Evolutionary conservation across 23 red algal species (phyloP), one percentile per base, ranked within the genome.

Genomic region (Pyropia haitanensis): DNA sequence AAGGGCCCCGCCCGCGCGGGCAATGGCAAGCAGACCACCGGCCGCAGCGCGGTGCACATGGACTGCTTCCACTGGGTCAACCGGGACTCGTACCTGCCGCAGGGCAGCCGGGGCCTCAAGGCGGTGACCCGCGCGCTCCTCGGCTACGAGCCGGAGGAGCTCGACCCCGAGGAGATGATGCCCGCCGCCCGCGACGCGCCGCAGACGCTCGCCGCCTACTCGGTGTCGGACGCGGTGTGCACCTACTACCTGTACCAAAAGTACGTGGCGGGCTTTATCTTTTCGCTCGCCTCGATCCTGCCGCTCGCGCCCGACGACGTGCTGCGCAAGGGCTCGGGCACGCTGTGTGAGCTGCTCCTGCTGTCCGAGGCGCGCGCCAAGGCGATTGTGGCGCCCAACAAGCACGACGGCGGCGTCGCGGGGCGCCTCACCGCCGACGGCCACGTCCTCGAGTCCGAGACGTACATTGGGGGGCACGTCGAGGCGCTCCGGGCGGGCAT

Each of bases 31-130:
- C 62, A 73, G 18, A 84, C 88, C 5, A 34, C 61, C 18, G 86
- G 86, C 16, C 58, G 94, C 31, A 52, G 71, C 16, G 80, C 94
- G 3, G 70, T 98, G 32, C 94, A 98, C 67, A 79, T 98, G 74
- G 94, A 98, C 67, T 88, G 88, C 22, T 73, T 98, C 57, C 87
- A 98, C 44, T 98, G 94, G 94, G 94, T 98, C 13, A 98, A 98
- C 71, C 76, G 94, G 18, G 94, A 98, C 64, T 90, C 84, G 1
- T 98, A 98, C 65, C 65, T 98, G n/a, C 94, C 94, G 4, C 94
- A 98, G 26, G 94, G 94, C 53, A 91, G 86, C 12, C 86, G 94
- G 19, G 94, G 94, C 51, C 64, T 98, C 19, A 98, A 98, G 78
- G 85, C 85, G 5, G 94, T 98, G 0, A 91, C 94, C 15, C 68